Base-by-base conservation (phyloP, 2,329 filamentous ascomycete genomes). In the Fusarium fujikuroi region DNA sequence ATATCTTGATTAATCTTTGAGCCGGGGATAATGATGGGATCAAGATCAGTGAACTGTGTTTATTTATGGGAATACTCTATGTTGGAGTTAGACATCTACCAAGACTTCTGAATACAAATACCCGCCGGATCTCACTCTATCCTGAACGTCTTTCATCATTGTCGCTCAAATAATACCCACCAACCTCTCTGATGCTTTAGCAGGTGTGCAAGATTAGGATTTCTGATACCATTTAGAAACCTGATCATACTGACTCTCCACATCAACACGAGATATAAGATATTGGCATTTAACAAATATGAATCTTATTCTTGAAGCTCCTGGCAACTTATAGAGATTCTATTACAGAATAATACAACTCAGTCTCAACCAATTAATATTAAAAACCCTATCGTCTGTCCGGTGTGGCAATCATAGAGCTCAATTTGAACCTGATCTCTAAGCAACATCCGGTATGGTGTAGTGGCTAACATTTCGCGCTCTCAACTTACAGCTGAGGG, bases 391-490 rank as follows among this genome's bases (percentile, higher is more conserved):
- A 10, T 21, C 5, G 3, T 21, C 2, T 3, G 3, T 30, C 2
- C 0, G 1, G 4, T 5, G 0, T 3, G 25, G 9, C 25, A 6
- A 8, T 5, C 2, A 47, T 47, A 30, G 1, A 16, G 9, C 6
- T 3, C 8, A 30, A 30, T 47, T 6, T n/a, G 14, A 30, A 6
- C 4, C 3, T 1, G 5, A 28, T 11, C 11, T 21, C 7, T 9
- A 47, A 21, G 44, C 6, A 47, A 30, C 53, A 37, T 79, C 77
- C 77, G 77, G 77, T 79, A 79, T 79, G 77, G 78, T 79, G 78
- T 79, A 79, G 77, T 79, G 78, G 78, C 77, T 77, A 79, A 79
- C 78, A 79, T 79, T 79, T 79, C 77, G 75, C 78, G 78, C 78
- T 79, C 78, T 79, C 78, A 79, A 60, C n/a, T 15, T 28, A 4